Evolutionary conservation across 768 basidiomycete species (phyloP), one percentile per base, ranked within the genome.

Genomic region (Dentipellis sp.): DNA sequence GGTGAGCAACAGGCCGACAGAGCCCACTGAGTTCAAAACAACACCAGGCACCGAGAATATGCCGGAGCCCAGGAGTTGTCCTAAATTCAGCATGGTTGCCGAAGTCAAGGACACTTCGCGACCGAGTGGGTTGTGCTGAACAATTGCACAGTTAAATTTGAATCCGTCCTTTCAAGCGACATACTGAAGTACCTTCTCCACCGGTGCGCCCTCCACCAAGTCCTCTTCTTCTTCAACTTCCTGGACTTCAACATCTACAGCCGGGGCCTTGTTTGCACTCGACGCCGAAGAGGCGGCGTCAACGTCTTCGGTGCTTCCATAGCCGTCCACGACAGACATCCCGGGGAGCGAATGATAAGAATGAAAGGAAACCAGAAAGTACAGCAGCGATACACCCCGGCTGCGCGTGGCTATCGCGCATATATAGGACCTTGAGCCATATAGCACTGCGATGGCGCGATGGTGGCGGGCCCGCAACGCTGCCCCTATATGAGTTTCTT

Each of bases 41-140:
- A 58, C 58, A 3, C 63, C 62, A 1, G 68, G 67, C 7, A 67
- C 66, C 1, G 64, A 60, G 59, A 69, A 69, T 17, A 69, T 67
- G 38, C 68, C 67, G 2, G 67, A 65, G 10, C 68, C 65, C 16
- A 66, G 59, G 19, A 59, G 40, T 37, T 56, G 54, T 37, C 60
- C 61, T 14, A 63, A 52, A 35, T 65, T 61, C n/a, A 65, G 57
- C 58, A 63, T 58, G n/a, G 60, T 59, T 6, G 61, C 59, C 35
- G 57, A 60, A 17, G 62, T 49, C 29, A 64, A 46, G 4, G 64
- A 61, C 37, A 64, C 61, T 50, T 65, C 48, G n/a, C 54, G 58
- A 17, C 64, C 64, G 19, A 65, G 58, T 14, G 64, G 63, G 17
- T 63, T 65, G 21, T 55, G 39, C 62, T 63, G 23, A 22, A 50